These are phyloP conservation scores for Aspergillus ibericus DNA, from an alignment of 2,329 filamentous ascomycete species.

Conservation along the genomic window DNA sequence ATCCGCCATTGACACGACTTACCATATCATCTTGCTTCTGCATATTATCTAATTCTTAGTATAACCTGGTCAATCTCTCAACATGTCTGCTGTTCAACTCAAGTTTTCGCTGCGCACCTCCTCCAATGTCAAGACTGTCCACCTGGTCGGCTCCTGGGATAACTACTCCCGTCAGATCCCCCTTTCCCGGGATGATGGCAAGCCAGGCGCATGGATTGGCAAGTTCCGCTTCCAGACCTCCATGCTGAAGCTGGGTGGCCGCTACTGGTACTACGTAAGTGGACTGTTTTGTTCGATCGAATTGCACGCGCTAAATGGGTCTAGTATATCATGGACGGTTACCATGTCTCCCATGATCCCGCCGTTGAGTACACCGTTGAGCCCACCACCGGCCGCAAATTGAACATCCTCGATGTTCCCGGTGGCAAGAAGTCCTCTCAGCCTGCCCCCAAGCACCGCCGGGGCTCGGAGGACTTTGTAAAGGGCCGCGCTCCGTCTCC, in stretches of 20 bases:
- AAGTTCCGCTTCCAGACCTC: conserved; percentile 92
- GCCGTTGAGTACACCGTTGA: conserved; percentile 85
- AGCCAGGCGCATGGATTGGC: conserved; percentile 90
- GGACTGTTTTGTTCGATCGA: neutral
- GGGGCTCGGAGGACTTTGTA: conserved; percentile 66
- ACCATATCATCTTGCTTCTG: conserved; percentile 17
- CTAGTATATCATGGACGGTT: conserved; percentile 95
- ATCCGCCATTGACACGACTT: conserved; percentile 25
- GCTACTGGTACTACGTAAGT: conserved; percentile 96
- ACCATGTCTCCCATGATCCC: conserved; percentile 96
- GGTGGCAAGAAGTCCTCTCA: conserved; percentile 49
- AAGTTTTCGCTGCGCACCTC: conserved; percentile 96
- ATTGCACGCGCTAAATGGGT: conserved; percentile 9
- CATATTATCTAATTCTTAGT: conserved; percentile 31
- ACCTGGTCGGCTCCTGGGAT: conserved; percentile 97
- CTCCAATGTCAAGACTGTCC: conserved; percentile 93
- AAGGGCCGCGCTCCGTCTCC: conserved; percentile 86
- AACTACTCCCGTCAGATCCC: conserved; percentile 93
- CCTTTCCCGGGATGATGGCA: conserved; percentile 83
- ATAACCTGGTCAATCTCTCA: conserved; percentile 34
- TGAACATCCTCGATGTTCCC: conserved; percentile 96
- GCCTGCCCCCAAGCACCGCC: conserved; percentile 38
- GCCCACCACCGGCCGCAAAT: conserved; percentile 92
- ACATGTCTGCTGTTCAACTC: conserved; percentile 86
- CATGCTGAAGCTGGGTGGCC: conserved; percentile 81